Percentiles rank a stretch among this genome's conserved stretches.
Conservation (phyloP, 768 basidiomycete genomes). For the Boletus rufocinnamomeus region DNA sequence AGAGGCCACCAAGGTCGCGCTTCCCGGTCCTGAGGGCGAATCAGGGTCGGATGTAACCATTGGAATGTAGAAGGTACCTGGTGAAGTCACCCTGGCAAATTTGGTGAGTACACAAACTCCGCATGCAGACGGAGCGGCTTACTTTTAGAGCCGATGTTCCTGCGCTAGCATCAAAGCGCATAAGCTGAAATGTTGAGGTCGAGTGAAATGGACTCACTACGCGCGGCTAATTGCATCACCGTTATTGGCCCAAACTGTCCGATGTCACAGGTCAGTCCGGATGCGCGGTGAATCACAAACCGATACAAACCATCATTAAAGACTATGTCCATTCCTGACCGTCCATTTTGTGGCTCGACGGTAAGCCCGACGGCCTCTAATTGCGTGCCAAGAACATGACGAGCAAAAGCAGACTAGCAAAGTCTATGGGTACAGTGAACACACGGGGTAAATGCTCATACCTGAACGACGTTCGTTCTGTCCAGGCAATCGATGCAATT, state of each 20-base stretch:
- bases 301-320: conserved; percentile 73
- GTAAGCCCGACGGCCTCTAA: conserved; percentile 71
- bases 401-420: conserved; percentile 83
- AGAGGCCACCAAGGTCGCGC: conserved; percentile 85
- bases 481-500: conserved; percentile 98
- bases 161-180: conserved; percentile 54
- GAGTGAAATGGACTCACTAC: conserved; percentile 54
- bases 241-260: conserved; percentile 93
- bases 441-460: conserved; percentile 29
- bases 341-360: conserved; percentile 52
- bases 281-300: background rate
- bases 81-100: conserved; percentile 77
- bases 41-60: conserved; percentile 8
- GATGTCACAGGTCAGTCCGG: background rate
- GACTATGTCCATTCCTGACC: conserved; percentile 64
- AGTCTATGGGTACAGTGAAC: conserved; percentile 8
- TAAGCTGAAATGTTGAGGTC: background rate
- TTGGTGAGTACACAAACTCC: conserved; percentile 9
- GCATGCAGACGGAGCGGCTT: conserved; percentile 22
- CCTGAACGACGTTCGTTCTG: conserved; percentile 93
- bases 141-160: conserved; percentile 97
- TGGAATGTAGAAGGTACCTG: conserved; percentile 45
- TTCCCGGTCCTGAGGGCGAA: conserved; percentile 76
- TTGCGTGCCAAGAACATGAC: conserved; percentile 76
- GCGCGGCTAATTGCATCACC: conserved; percentile 92